These are phyloP conservation scores for Fraxinus americana DNA, from an alignment of 257 asterid genomes.

Conservation along the genomic window DNA sequence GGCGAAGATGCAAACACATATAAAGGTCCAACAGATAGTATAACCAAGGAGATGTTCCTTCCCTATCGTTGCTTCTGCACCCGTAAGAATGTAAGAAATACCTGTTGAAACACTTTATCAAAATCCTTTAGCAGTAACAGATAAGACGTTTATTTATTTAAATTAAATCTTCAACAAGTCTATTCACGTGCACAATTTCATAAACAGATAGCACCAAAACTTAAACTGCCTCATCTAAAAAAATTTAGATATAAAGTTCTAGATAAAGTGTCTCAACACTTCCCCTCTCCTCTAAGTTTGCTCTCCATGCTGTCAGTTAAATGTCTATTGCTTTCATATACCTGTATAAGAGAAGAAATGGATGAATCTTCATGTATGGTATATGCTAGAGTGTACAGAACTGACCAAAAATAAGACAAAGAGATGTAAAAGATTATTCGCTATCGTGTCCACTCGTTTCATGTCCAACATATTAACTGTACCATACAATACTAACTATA, in stretches of 20 bases:
- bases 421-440: too few relatives aligned
- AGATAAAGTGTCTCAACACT: not conserved
- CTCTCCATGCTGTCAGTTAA: not conserved
- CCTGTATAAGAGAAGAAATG: too few relatives aligned
- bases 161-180: not conserved
- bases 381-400: too few relatives aligned
- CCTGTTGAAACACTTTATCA: not conserved
- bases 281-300: not conserved
- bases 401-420: too few relatives aligned
- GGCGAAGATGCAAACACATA: conserved; percentile 24
- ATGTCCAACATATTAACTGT: too few relatives aligned
- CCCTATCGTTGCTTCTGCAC: conserved; percentile 47
- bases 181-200: not conserved
- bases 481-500: not conserved
- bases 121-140: not conserved
- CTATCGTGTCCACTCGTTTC: not conserved
- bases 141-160: not conserved
- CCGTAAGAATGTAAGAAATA: conserved; percentile 49
- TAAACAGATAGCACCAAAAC: not conserved
- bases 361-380: too few relatives aligned
- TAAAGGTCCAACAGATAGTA: conserved; percentile 29
- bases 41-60: conserved; percentile 40
- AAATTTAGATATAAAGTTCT: too few relatives aligned
- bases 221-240: not conserved
- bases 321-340: not conserved